These are phyloP conservation scores for Penicillium samsonianum DNA, from an alignment of 495 filamentous ascomycete species.

Conservation along the genomic window DNA sequence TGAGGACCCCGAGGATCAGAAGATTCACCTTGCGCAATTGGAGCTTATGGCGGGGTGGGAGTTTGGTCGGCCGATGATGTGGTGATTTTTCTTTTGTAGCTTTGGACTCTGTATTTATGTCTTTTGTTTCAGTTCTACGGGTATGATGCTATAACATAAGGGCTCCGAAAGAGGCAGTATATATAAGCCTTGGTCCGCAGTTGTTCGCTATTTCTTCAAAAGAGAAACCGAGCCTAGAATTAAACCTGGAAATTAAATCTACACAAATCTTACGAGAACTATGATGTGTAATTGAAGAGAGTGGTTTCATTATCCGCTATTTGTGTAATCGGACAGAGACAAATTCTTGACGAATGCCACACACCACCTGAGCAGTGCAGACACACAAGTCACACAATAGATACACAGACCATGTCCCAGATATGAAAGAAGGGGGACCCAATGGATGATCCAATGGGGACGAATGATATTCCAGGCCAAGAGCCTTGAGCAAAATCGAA, in stretches of 20 bases:
- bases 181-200: background rate
- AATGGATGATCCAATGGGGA: slow-evolving; percentile 30
- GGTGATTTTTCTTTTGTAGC: too few relatives aligned
- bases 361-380: slow-evolving; percentile 6
- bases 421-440: slow-evolving; percentile 21
- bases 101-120: too few relatives aligned
- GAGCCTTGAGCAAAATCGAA: slow-evolving; percentile 18
- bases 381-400: slow-evolving; percentile 18
- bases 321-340: slow-evolving; percentile 9
- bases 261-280: background rate
- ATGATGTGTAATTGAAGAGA: background rate
- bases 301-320: slow-evolving; percentile 9
- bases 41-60: slow-evolving; percentile 14
- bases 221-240: background rate
- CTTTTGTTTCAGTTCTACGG: too few relatives aligned
- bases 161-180: background rate
- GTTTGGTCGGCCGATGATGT: background rate
- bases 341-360: slow-evolving; percentile 10
- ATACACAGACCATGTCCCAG: slow-evolving; percentile 19
- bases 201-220: background rate
- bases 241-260: background rate
- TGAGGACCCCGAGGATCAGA: slow-evolving; percentile 16
- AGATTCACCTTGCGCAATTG: slow-evolving; percentile 18
- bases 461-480: slow-evolving; percentile 23
- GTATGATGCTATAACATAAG: too few relatives aligned